Conservation (phyloP, 164 flowering plant genomes). For the Magnolia officinalis region DNA sequence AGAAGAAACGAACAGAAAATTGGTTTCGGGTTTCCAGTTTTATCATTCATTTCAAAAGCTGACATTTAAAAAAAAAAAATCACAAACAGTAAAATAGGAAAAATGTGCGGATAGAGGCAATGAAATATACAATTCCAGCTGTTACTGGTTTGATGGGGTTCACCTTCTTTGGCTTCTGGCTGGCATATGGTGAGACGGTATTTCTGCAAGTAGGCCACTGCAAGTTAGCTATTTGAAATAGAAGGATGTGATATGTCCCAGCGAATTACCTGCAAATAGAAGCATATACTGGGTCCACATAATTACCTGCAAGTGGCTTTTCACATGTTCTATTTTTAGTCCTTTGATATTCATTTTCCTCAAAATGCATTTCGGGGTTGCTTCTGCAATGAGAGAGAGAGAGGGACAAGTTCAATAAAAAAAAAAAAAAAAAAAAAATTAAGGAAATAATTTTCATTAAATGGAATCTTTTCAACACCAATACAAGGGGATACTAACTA, state of each 20-base stretch:
- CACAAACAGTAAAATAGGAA: no score
- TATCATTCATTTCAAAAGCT: no score
- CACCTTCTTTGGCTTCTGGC: neutral
- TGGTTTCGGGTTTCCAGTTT: no score
- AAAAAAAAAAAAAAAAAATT: no score
- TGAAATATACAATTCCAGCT: neutral
- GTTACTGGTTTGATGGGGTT: neutral
- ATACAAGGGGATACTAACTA: neutral
- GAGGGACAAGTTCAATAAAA: neutral
- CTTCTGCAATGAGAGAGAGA: neutral
- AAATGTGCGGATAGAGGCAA: neutral
- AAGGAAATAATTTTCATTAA: neutral
- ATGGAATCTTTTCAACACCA: neutral
- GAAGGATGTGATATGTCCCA: neutral
- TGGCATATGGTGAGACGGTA: neutral
- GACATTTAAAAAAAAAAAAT: no score
- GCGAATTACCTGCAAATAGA: neutral
- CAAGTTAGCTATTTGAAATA: neutral
- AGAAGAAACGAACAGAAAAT: no score
- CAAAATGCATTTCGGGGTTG: neutral
- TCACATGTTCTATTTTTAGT: neutral
- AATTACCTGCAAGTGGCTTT: neutral
- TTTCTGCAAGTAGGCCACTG: neutral
- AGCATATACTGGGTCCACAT: neutral
- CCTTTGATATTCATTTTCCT: neutral